phyloP scores from a whole-genome alignment of 2,329 filamentous ascomycete species.

The Plenodomus biglobosus region DNA sequence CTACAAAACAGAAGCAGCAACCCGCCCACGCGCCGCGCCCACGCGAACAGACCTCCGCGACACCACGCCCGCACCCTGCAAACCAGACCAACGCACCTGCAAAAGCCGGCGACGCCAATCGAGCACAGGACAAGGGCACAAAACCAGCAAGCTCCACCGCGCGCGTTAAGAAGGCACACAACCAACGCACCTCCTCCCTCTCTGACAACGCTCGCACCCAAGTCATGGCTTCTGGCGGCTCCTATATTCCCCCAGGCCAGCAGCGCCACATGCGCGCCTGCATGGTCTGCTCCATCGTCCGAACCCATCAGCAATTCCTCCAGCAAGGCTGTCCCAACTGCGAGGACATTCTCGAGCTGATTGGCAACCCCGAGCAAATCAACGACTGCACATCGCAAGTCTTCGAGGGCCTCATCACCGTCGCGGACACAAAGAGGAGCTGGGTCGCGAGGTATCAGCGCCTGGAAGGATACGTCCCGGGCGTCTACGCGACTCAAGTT shows the following conservation, averaged over 20 bases:
- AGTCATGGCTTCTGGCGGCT: constrained; percentile 48
- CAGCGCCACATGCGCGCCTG: constrained; percentile 89
- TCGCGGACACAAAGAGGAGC: constrained; percentile 77
- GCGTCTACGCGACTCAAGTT: constrained; percentile 94
- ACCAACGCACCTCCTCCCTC: not conserved
- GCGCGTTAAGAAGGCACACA: constrained; percentile 1
- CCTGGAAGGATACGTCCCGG: constrained; percentile 81
- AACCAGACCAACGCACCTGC: constrained; percentile 1
- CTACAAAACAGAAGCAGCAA: not conserved
- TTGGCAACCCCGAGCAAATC: constrained; percentile 75
- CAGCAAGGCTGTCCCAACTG: constrained; percentile 93
- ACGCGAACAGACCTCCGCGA: constrained; percentile 1
- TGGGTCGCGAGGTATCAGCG: constrained; percentile 99
- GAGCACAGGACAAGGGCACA: not conserved
- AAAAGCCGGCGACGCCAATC: not conserved
- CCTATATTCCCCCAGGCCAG: constrained; percentile 72
- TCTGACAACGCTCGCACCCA: constrained; percentile 1
- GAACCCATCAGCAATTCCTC: constrained; percentile 79
- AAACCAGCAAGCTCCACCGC: not conserved
- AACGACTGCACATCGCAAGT: constrained; percentile 94
- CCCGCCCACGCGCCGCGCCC: not conserved
- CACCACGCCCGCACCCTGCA: not conserved
- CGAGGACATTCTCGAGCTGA: constrained; percentile 85
- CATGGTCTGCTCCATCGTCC: constrained; percentile 97
- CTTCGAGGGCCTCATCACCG: constrained; percentile 87